These are phyloP conservation scores for Fusarium luffae DNA, from an alignment of 2,329 filamentous ascomycete species.

Conservation along the genomic window DNA sequence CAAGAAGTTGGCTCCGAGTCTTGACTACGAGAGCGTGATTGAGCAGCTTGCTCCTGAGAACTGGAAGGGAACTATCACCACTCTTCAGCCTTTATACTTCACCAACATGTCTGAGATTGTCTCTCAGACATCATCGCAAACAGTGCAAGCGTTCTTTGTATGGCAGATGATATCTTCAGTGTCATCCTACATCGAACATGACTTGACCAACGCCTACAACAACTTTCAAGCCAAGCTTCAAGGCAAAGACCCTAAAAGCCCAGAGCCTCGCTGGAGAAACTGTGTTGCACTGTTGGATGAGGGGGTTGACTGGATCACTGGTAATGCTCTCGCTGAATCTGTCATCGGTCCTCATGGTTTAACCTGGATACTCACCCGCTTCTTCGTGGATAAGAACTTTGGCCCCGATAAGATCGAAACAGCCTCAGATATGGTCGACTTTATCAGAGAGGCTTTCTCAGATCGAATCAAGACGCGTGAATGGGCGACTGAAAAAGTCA, in stretches of 20 bases:
- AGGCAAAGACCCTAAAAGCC: conserved; percentile 53
- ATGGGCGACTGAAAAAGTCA: conserved; percentile 74
- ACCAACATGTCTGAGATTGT: not conserved
- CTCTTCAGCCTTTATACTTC: not conserved
- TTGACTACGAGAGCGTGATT: conserved; percentile 25
- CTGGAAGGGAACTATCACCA: conserved; percentile 1
- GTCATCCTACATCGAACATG: conserved; percentile 65
- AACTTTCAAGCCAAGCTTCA: conserved; percentile 70
- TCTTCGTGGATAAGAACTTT: conserved; percentile 77
- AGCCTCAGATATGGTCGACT: conserved; percentile 75
- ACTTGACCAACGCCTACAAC: conserved; percentile 67
- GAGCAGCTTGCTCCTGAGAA: conserved; percentile 18
- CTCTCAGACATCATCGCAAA: conserved; percentile 61
- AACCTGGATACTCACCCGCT: conserved; percentile 76
- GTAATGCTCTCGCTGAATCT: not conserved
- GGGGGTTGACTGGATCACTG: conserved; percentile 19
- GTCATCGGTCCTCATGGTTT: conserved; percentile 53
- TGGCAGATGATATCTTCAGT: conserved; percentile 71
- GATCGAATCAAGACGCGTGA: conserved; percentile 66
- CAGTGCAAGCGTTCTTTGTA: conserved; percentile 70
- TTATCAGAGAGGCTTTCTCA: conserved; percentile 75
- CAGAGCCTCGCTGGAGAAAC: conserved; percentile 15
- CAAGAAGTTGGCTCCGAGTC: conserved; percentile 9
- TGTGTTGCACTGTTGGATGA: conserved; percentile 17
- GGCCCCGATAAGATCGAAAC: conserved; percentile 73